Evolutionary conservation across 2,329 filamentous ascomycete genomes (phyloP), one percentile per base, ranked within the genome.

Genomic region (Colletotrichum cordylinicola): DNA sequence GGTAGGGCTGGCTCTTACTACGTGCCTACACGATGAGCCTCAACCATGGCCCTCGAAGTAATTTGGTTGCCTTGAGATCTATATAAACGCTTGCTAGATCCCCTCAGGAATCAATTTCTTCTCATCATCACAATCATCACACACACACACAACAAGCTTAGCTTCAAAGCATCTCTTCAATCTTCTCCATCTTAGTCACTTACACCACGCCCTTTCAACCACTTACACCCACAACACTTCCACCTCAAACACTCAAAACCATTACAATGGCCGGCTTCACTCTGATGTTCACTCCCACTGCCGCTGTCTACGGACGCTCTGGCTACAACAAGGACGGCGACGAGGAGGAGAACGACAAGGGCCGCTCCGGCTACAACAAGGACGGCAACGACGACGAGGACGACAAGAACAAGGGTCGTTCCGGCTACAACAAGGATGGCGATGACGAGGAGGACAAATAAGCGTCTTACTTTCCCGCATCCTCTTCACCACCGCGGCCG

Each of bases 391-490:
- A 84, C 72, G 82, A 82, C 67, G 79, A 83, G 31, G 78, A 83
- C 43, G 78, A 82, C 76, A 75, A 81, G 78, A 83, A 85, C 82
- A 83, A 85, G 75, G 87, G 87, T 81, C 87, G 87, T 77, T 86
- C 84, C 68, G 87, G 87, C 77, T 88, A 88, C 84, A 89, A 88
- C 85, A 87, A 86, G 82, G 80, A 83, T 69, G 81, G 79, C 39
- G 84, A 84, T 74, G 82, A 85, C 75, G 83, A 85, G 33, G 84
- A 86, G 37, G 80, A 83, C 78, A 82, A 83, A 80, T 80, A 82
- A 72, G 31, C 75, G 56, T 76, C 71, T 68, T 60, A 56, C 70
- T 37, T 64, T 43, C 35, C 33, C 37, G 56, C 72, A 71, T 16
- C 55, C 31, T 56, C 43, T 69, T 62, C 67, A 33, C 56, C 43